phyloP scores from a whole-genome alignment of 2,329 filamentous ascomycete genomes.

The Onygenales sp. region DNA sequence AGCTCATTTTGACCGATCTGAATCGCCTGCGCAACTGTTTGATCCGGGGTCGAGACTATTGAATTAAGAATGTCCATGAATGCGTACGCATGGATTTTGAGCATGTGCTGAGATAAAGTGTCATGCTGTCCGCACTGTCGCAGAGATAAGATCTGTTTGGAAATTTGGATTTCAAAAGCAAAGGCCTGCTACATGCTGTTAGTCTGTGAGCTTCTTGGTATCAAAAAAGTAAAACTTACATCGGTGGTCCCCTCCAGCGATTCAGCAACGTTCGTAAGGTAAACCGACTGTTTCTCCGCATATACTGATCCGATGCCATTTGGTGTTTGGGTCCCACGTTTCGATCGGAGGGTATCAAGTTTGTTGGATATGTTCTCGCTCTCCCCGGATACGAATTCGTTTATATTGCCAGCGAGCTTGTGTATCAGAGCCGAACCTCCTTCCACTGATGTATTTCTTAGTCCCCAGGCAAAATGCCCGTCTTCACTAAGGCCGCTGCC shows the following conservation, averaged over 20 bases:
- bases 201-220: neutral
- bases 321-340: neutral
- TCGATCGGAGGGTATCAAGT: conserved; percentile 1
- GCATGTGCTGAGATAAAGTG: neutral
- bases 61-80: conserved; percentile 11
- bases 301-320: neutral
- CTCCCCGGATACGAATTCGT: conserved; percentile 4
- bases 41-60: conserved; percentile 3
- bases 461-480: conserved; percentile 5
- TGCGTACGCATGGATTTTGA: neutral
- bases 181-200: neutral
- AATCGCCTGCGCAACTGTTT: conserved; percentile 6
- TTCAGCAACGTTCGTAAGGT: neutral
- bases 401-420: neutral
- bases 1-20: conserved; percentile 10
- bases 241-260: neutral
- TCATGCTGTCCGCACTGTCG: neutral
- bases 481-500: conserved; percentile 8
- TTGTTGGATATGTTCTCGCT: conserved; percentile 1
- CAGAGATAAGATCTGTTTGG: neutral
- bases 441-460: neutral
- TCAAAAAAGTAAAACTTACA: neutral
- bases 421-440: neutral
- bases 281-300: neutral
- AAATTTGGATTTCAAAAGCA: neutral